Evolutionary conservation across 2,329 filamentous ascomycete species (phyloP), one percentile per base, ranked within the genome.

Genomic region (Sporothrix phasma): DNA sequence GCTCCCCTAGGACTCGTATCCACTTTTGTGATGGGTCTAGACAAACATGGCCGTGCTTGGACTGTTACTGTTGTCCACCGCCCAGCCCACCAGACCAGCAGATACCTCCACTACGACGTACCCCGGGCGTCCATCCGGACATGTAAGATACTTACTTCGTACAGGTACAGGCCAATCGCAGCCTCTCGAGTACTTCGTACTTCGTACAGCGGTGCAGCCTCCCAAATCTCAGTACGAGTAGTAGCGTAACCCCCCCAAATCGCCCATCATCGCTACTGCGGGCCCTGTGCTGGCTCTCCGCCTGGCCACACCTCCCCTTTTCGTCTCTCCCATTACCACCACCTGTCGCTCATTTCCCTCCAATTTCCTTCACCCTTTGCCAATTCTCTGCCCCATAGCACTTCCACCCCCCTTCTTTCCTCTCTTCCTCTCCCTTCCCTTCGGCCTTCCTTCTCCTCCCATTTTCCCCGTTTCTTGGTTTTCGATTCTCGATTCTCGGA

Each of bases 261-360:
- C 49, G 45, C 49, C 51, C 13, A 41, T 63, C 24, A n/a, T 22
- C 22, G n/a, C n/a, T 34, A 37, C 37, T 37, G 51, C 60, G 43
- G 10, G 31, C 37, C 19, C 19, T 43, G 31, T 37, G 11, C 3
- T 39, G 45, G 5, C 13, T n/a, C 22, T 8, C 39, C 43, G n/a
- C 58, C 34, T 17, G 22, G 19, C 22, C 19, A 26, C 26, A 41
- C 59, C 22, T 41, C 45, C 46, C 59, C 43, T 46, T 61, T 37
- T 45, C n/a, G 29, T 53, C 31, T 39, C 19, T 46, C 62, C 49
- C 49, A 54, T 61, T 34, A 47, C 62, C 26, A 47, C 37, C 47
- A 46, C 46, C 61, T 53, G 49, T 60, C 56, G 54, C 54, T 63
- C 60, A 65, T 65, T 65, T 63, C 61, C 61, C 41, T 60, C 61